These are phyloP conservation scores for Tylopilus sp. DNA, from an alignment of 1,284 basidiomycete genomes.

Conservation along the genomic window DNA sequence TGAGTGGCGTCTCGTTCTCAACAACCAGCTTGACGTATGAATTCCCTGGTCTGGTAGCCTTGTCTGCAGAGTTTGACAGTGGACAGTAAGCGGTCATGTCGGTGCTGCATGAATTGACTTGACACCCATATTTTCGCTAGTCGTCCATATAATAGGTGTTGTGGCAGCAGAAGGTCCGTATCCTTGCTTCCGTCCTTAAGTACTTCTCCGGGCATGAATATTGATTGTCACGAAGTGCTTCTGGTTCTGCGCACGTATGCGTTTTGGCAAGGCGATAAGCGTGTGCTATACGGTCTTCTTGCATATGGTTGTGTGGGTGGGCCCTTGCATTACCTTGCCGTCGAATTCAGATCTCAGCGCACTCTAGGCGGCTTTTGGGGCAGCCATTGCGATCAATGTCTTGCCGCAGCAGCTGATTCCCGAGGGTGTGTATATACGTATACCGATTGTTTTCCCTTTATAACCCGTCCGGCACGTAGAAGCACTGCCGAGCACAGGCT, in stretches of 20 bases:
- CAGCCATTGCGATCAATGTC: constrained; percentile 3
- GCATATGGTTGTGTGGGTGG: constrained; percentile 13
- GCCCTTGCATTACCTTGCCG: background rate
- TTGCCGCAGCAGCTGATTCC: constrained; percentile 12
- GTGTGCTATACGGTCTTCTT: constrained; percentile 22
- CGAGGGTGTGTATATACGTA: constrained; percentile 3
- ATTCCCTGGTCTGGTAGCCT: background rate
- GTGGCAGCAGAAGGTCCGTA: constrained; percentile 25
- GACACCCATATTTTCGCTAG: constrained; percentile 8
- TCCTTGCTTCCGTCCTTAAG: background rate
- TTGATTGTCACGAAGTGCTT: constrained; percentile 19
- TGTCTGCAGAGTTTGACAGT: constrained; percentile 7
- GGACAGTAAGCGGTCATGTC: constrained; percentile 12
- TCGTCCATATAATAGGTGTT: constrained; percentile 27
- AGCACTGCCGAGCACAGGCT: background rate
- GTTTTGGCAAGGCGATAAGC: constrained; percentile 28
- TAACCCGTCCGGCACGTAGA: no score
- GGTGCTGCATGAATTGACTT: background rate
- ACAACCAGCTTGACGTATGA: background rate
- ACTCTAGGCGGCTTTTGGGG: constrained; percentile 15
- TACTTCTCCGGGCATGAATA: background rate
- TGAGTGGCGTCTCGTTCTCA: background rate
- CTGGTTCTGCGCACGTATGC: constrained; percentile 34
- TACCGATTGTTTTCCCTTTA: background rate
- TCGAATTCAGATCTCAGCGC: background rate